Evolutionary conservation across 345 rosid genomes (phyloP).

Genomic region (Citropsis articulata): DNA sequence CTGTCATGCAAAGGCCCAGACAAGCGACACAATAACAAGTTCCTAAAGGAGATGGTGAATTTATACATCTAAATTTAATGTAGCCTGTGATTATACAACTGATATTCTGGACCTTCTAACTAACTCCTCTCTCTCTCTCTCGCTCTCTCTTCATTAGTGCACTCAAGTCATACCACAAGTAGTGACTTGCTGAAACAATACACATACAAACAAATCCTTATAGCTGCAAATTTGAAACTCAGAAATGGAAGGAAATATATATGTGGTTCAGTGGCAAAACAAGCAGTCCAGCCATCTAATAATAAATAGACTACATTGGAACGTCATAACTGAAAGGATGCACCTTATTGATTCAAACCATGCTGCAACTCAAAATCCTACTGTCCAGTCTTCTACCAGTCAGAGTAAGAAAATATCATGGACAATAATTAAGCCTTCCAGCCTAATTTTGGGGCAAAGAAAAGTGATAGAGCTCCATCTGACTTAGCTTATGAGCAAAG

Average conservation of each 20-base stretch:
- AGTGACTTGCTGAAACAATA: background rate
- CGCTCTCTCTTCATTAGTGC: background rate
- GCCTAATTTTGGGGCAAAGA: background rate
- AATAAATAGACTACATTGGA: background rate
- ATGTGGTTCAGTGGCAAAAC: background rate
- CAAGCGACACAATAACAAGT: background rate
- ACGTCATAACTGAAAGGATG: background rate
- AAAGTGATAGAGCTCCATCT: background rate
- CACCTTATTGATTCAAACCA: background rate
- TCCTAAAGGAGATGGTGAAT: background rate
- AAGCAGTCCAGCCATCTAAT: background rate
- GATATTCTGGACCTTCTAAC: background rate
- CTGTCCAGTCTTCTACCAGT: background rate
- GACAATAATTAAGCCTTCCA: background rate
- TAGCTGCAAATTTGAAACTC: background rate
- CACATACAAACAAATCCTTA: background rate
- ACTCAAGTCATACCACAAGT: background rate
- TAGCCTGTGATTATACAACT: background rate
- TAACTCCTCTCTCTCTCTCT: background rate
- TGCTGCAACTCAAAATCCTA: background rate
- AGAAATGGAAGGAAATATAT: background rate
- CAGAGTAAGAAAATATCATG: background rate
- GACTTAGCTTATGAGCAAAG: background rate
- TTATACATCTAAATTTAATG: background rate
- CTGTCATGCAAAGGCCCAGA: background rate